Percentiles rank a stretch among this genome's conserved stretches.
These are phyloP conservation scores for Platanus orientalis DNA, from an alignment of 164 flowering plant genomes.

Conservation along the genomic window DNA sequence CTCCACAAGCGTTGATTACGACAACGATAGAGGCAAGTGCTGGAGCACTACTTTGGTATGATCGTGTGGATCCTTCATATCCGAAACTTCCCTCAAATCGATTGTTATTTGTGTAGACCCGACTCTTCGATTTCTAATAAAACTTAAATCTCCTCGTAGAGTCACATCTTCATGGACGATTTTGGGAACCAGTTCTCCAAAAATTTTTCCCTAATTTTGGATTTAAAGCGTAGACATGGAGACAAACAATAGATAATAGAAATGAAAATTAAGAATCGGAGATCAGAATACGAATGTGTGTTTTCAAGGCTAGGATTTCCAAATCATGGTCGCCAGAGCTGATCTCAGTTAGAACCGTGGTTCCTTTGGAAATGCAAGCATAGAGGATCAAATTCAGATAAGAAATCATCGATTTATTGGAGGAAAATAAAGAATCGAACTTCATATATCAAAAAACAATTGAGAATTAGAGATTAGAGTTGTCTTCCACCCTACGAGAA, in stretches of 20 bases:
- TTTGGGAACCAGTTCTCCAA: neutral
- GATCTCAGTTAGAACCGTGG: no score
- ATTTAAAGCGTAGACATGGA: neutral
- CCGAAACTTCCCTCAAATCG: neutral
- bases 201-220: neutral
- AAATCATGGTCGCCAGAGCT: no score
- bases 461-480: no score
- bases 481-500: no score
- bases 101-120: neutral
- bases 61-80: conserved; percentile 27
- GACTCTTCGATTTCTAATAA: neutral
- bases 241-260: neutral
- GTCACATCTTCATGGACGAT: neutral
- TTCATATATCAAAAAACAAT: no score
- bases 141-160: neutral
- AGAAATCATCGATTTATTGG: no score
- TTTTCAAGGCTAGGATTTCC: no score
- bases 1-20: conserved; percentile 43
- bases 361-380: no score
- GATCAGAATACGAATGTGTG: no score
- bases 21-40: conserved; percentile 59
- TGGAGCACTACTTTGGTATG: conserved; percentile 62
- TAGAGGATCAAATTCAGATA: no score
- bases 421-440: no score
- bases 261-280: no score